Evolutionary conservation across 108 stramenopile genomes (phyloP), one percentile per base, ranked within the genome.

Genomic region (Fragilaria radians): DNA sequence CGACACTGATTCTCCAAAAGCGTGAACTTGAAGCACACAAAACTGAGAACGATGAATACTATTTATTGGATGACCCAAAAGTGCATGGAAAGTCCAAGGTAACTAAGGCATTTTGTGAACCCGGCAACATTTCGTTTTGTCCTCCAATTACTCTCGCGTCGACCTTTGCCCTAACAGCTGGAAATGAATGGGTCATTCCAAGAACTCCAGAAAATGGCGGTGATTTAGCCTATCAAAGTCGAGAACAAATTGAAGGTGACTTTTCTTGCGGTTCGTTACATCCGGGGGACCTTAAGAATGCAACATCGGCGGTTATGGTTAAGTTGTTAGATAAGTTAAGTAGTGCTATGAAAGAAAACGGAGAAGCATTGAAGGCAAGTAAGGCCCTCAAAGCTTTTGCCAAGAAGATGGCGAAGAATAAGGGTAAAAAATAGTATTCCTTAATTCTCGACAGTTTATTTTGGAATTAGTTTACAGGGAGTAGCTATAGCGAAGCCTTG

Each of bases 21-120:
- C 70, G 82, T 34, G 88, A 88, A 55, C 68, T 65, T 19, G 77
- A 76, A 21, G 91, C 84, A 2, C 83, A 84, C 73, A 83, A 78
- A 65, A 85, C 83, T 14, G 95, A 93, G 23, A 86, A 85, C 49
- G 86, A 89, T 34, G 82, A 89, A 48, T 90, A 91, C 74, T 91
- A 63, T 52, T 52, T 93, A 25, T 52, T 77, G 63, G 91, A 93
- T 62, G 88, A 93, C 66, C 88, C 91, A 22, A 89, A 81, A 76
- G 95, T 94, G 26, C 77, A 93, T 65, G 93, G 91, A 32, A 95
- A 95, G 66, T 78, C 86, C 48, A 99, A 99, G 73, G 86, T 96
- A 81, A 99, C 98, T 76, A 97, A 98, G 74, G 95, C 97, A 4
- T 99, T 95, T 56, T 99, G 98, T 65, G 97, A 97, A 57, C 97